phyloP scores from a whole-genome alignment of 139 green algal genomes.

The Haematococcus sp. region DNA sequence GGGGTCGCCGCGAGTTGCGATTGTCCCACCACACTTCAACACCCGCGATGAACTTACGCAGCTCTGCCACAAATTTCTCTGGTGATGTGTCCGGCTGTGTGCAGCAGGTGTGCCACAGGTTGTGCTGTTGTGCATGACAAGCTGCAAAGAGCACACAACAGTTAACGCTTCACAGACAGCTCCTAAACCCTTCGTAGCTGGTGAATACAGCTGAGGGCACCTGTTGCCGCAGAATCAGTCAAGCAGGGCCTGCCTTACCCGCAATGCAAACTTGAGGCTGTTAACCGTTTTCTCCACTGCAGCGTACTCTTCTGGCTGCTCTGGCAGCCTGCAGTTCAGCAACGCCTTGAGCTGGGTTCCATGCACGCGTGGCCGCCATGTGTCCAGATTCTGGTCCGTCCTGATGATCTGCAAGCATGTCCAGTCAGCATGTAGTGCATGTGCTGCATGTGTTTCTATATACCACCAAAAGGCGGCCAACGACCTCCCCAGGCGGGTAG shows the following conservation, averaged over 20 bases:
- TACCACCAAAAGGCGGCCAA: too few species aligned
- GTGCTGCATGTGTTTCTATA: too few species aligned
- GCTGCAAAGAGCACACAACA: background rate
- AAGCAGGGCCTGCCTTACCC: background rate
- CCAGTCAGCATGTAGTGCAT: too few species aligned
- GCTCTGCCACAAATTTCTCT: slow-evolving; percentile 27
- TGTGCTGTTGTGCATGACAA: background rate
- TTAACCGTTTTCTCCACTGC: slow-evolving; percentile 22
- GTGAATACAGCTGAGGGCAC: too few species aligned
- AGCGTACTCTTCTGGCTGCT: slow-evolving; percentile 42
- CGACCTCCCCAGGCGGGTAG: too few species aligned
- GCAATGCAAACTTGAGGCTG: slow-evolving; percentile 21
- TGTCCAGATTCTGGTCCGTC: slow-evolving; percentile 42
- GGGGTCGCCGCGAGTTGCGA: slow-evolving; percentile 37
- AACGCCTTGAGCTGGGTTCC: slow-evolving; percentile 61
- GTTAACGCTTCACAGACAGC: slow-evolving; percentile 4
- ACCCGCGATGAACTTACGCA: slow-evolving; percentile 38
- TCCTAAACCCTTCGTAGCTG: background rate
- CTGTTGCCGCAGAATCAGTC: background rate
- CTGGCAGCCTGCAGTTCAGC: slow-evolving; percentile 42
- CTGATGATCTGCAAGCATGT: slow-evolving; percentile 8
- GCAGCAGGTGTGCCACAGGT: background rate
- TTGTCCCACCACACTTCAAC: slow-evolving; percentile 58
- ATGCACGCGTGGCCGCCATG: slow-evolving; percentile 60
- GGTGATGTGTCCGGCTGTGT: slow-evolving; percentile 21